phyloP scores from a whole-genome alignment of 306 rosid genomes.

The Quercus suber region DNA sequence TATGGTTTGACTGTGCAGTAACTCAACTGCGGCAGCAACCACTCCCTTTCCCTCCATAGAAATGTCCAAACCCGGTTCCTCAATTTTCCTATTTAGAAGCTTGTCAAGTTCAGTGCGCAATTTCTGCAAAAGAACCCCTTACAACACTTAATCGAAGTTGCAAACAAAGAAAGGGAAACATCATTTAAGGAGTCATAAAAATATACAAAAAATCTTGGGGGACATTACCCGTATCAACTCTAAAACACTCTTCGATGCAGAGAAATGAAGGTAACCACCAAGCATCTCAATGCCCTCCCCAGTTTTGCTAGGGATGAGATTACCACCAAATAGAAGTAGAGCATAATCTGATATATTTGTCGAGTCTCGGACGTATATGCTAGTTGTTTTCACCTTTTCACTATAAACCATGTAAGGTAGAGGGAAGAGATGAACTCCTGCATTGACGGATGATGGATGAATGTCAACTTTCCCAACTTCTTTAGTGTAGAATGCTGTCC shows the following conservation, averaged over 20 bases:
- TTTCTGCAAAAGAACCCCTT: constrained; percentile 50
- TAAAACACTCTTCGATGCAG: constrained; percentile 79
- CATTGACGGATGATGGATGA: constrained; percentile 95
- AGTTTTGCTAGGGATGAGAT: constrained; percentile 57
- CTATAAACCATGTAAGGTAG: constrained; percentile 94
- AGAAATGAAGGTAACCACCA: constrained; percentile 95
- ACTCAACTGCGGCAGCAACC: constrained; percentile 80
- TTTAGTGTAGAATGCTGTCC: constrained; percentile 82
- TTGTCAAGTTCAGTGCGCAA: constrained; percentile 82
- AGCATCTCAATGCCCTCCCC: constrained; percentile 98
- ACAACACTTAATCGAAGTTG: constrained; percentile 9
- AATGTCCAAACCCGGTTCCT: constrained; percentile 78
- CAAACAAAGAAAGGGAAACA: background rate
- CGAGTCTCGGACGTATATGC: constrained; percentile 77
- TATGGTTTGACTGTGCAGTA: constrained; percentile 55
- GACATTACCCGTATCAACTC: constrained; percentile 74
- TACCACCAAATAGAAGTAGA: constrained; percentile 84
- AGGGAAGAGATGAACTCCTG: constrained; percentile 88
- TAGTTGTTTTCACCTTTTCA: constrained; percentile 87
- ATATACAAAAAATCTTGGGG: constrained; percentile 8
- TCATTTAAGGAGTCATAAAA: constrained; percentile 7
- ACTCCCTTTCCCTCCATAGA: constrained; percentile 73
- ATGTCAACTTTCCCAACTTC: constrained; percentile 96
- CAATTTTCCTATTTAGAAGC: constrained; percentile 77
- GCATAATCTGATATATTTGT: constrained; percentile 95